Evolutionary conservation across 2,329 filamentous ascomycete species (phyloP).

Genomic region (Fusarium coicis): DNA sequence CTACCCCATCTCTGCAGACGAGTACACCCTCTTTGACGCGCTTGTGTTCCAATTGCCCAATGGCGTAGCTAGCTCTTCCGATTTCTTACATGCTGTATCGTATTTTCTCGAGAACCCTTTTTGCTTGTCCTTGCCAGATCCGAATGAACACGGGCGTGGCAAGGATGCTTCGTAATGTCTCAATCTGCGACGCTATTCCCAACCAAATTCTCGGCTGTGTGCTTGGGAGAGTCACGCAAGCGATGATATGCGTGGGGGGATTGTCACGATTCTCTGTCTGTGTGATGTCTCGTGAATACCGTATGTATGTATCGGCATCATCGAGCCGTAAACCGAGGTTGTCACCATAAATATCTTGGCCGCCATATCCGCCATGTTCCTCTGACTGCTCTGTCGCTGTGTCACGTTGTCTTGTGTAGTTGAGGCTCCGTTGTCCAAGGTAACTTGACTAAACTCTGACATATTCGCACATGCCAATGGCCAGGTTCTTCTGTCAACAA

Average conservation of each 20-base stretch:
- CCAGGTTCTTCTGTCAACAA: background rate
- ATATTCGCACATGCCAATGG: conserved; percentile 26
- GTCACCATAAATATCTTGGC: conserved; percentile 13
- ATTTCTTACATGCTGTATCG: conserved; percentile 15
- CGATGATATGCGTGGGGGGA: conserved; percentile 21
- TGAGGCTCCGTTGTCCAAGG: conserved; percentile 26
- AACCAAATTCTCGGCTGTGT: conserved; percentile 17
- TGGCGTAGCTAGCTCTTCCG: background rate
- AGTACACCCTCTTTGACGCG: conserved; percentile 21
- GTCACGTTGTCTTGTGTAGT: conserved; percentile 3
- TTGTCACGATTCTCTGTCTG: background rate
- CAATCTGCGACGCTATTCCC: conserved; percentile 34
- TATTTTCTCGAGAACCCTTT: conserved; percentile 16
- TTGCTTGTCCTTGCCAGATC: background rate
- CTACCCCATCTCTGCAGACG: conserved; percentile 10
- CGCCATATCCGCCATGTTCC: conserved; percentile 4
- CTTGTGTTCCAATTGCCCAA: conserved; percentile 32
- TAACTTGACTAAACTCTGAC: background rate
- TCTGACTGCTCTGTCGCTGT: conserved; percentile 1
- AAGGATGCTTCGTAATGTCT: conserved; percentile 33
- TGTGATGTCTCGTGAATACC: background rate
- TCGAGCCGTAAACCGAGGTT: conserved; percentile 20
- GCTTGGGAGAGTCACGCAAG: conserved; percentile 30
- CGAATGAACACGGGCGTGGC: conserved; percentile 24
- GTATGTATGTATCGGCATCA: conserved; percentile 22